Base-by-base conservation (phyloP, 2,329 filamentous ascomycete species). In the Periglandula ipomoeae region DNA sequence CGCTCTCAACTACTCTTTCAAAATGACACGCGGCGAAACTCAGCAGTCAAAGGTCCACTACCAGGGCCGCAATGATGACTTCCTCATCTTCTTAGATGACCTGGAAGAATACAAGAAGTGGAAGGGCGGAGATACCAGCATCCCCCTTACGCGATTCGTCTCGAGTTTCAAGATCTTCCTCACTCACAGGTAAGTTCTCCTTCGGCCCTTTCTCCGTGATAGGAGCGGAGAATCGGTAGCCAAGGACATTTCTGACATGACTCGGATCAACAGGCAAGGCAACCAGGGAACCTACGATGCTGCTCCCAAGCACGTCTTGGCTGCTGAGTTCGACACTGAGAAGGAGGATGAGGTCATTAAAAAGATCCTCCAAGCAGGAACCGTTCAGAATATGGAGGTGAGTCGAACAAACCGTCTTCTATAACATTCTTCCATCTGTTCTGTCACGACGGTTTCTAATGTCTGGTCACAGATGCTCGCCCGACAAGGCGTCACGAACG, bases 81-180 rank as follows among this genome's bases (percentile, higher is more conserved):
- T 77, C 61, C 61, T 81, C 61, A 65, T 81, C 65, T 80, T 82
- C 57, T 63, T 82, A 44, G 78, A 82, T 54, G 77, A 79, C 56
- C 56, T 65, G 48, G 70, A 86, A 52, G 74, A 76, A 44, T 82
- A 88, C 60, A 74, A 87, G 68, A 83, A 91, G 67, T 97, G 91
- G 91, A 81, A 27, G 5, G 40, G 83, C 74, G 72, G 65, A 4
- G 91, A 97, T 73, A 82, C 80, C 63, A 83, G 78, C 26, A 73
- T 93, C 26, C 86, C 93, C 34, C 72, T 97, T 43, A 78, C 87
- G 1, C 83, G 96, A 61, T 90, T 98, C 49, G 78, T 97, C 49
- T 88, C 84, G 50, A 78, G 85, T 7, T 97, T 88, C 76, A 87
- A 95, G 76, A 76, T 98, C 62, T 95, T 95, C 62, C 73, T 85